Evolutionary conservation across 495 filamentous ascomycete species (phyloP).

Genomic region (Pyrenula aspistea): DNA sequence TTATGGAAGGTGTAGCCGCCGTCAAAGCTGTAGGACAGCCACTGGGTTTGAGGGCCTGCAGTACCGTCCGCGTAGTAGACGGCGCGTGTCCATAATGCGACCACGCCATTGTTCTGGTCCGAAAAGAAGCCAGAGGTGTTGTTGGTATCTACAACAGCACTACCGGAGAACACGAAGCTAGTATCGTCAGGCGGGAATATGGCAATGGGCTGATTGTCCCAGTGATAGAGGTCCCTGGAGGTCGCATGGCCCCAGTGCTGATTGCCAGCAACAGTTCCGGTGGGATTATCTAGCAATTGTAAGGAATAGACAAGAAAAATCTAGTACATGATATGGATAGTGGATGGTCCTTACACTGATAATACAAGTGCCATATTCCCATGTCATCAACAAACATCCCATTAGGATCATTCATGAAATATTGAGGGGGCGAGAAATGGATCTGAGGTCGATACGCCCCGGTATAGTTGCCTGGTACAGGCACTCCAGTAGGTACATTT

Average conservation of each 20-base stretch:
- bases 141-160: constrained; percentile 35
- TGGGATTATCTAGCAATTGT: constrained; percentile 27
- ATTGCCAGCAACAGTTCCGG: constrained; percentile 32
- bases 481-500: not conserved
- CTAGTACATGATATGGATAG: not conserved
- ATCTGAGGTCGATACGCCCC: constrained; percentile 30
- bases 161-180: constrained; percentile 41
- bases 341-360: constrained; percentile 25
- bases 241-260: constrained; percentile 45
- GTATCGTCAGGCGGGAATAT: constrained; percentile 32
- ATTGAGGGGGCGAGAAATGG: constrained; percentile 38
- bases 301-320: not conserved
- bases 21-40: constrained; percentile 44
- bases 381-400: constrained; percentile 31
- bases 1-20: constrained; percentile 40
- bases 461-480: constrained; percentile 17
- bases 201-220: constrained; percentile 40
- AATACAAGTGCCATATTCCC: constrained; percentile 42
- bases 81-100: constrained; percentile 25
- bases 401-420: constrained; percentile 52
- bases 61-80: constrained; percentile 33
- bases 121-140: constrained; percentile 47
- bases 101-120: constrained; percentile 33
- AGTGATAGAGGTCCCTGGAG: constrained; percentile 35
- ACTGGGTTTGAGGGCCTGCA: constrained; percentile 34